Conservation (phyloP, 2,329 filamentous ascomycete species). For the Nothomitra cinnamomea region DNA sequence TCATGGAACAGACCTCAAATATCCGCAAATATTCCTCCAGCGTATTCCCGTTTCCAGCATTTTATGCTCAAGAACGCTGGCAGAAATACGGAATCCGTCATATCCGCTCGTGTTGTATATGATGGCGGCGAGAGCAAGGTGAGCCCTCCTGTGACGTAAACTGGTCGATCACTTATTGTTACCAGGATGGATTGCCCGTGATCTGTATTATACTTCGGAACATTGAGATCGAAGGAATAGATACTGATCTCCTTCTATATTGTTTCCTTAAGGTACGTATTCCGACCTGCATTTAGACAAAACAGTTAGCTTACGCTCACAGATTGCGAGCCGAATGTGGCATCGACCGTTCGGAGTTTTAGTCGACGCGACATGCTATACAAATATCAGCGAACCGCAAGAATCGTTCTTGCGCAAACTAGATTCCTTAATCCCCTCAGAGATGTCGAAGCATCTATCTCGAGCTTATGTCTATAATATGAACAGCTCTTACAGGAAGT, state of each 20-base stretch:
- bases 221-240: conserved; percentile 47
- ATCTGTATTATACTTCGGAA: conserved; percentile 53
- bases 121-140: conserved; percentile 55
- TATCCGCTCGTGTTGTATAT: conserved; percentile 48
- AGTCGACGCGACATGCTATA: conserved; percentile 54
- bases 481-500: conserved; percentile 54
- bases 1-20: conserved; percentile 53
- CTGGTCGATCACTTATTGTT: conserved; percentile 6
- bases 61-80: conserved; percentile 58
- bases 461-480: conserved; percentile 56
- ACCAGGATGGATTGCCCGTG: conserved; percentile 47
- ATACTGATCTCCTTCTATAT: conserved; percentile 48
- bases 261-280: conserved; percentile 45
- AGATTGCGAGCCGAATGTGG: conserved; percentile 55
- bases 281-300: background rate
- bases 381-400: conserved; percentile 46
- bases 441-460: conserved; percentile 40
- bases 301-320: background rate
- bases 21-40: conserved; percentile 42
- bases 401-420: conserved; percentile 48
- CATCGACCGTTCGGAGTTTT: conserved; percentile 50
- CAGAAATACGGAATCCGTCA: conserved; percentile 44
- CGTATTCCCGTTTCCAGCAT: conserved; percentile 52
- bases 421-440: conserved; percentile 43
- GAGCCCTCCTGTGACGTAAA: conserved; percentile 4